Evolutionary conservation across 1,284 basidiomycete species (phyloP).

Genomic region (Cryptococcus sp.): DNA sequence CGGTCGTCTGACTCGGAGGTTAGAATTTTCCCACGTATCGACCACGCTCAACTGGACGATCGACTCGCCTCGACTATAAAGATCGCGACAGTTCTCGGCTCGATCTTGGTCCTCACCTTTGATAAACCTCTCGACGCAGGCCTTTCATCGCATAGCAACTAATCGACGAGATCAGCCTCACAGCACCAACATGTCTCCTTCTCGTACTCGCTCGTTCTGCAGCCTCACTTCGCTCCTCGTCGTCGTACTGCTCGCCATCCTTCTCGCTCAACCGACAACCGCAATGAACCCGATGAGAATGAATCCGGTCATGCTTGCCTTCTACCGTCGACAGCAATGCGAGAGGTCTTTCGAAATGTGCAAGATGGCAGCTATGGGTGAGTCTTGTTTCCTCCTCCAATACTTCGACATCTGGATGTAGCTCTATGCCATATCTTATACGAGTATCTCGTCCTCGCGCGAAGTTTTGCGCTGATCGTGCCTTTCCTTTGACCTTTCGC

Average conservation of each 20-base stretch:
- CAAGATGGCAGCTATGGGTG: background rate
- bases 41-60: too few species aligned
- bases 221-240: background rate
- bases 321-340: slow-evolving; percentile 4
- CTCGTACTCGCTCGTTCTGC: background rate
- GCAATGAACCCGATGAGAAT: background rate
- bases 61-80: too few species aligned
- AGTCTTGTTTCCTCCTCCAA: background rate
- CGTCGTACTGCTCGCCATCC: background rate
- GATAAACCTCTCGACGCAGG: too few species aligned
- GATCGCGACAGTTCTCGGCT: too few species aligned
- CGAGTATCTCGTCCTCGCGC: background rate
- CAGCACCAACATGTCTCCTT: too few species aligned
- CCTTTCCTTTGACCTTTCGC: background rate
- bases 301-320: background rate
- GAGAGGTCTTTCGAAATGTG: background rate
- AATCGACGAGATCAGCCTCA: too few species aligned
- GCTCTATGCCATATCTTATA: background rate
- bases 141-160: too few species aligned
- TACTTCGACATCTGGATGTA: background rate
- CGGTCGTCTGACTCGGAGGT: too few species aligned
- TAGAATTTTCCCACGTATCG: too few species aligned
- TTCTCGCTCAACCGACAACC: background rate
- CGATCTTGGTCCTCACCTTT: too few species aligned
- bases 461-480: background rate